Conservation (phyloP, 257 asterid species). For the Solanum lignicaule region DNA sequence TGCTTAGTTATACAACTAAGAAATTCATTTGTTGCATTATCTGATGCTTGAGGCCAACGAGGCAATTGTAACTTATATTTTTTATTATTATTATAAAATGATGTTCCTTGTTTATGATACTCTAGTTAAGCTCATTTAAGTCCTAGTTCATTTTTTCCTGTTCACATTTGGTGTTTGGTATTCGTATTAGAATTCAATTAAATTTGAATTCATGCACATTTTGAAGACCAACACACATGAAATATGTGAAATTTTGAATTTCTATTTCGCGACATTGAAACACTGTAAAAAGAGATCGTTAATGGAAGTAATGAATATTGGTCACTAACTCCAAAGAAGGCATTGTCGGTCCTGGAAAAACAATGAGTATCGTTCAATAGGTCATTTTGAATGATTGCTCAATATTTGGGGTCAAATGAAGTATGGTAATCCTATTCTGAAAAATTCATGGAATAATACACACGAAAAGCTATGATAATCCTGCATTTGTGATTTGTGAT, state of each 20-base stretch:
- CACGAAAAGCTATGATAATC: too few relatives aligned
- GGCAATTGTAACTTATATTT: not conserved
- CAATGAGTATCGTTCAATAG: too few relatives aligned
- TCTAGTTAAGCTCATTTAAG: not conserved
- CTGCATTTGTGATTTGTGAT: not conserved
- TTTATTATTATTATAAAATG: not conserved
- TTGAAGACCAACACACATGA: not conserved
- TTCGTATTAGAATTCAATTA: too few relatives aligned
- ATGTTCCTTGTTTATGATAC: not conserved
- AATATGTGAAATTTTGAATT: too few relatives aligned
- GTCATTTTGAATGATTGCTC: too few relatives aligned
- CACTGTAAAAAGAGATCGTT: not conserved
- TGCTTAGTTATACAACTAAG: not conserved
- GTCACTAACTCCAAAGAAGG: too few relatives aligned
- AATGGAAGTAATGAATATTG: too few relatives aligned
- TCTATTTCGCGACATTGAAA: not conserved
- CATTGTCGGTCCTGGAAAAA: too few relatives aligned
- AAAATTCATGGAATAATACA: too few relatives aligned
- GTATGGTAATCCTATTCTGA: accelerated
- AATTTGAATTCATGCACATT: too few relatives aligned
- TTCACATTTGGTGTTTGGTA: not conserved
- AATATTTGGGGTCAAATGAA: too few relatives aligned
- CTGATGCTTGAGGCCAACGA: not conserved
- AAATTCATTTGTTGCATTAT: not conserved
- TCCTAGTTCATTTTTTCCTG: not conserved